Base-by-base conservation (phyloP, 495 filamentous ascomycete species). In the Acidiella bohemica region DNA sequence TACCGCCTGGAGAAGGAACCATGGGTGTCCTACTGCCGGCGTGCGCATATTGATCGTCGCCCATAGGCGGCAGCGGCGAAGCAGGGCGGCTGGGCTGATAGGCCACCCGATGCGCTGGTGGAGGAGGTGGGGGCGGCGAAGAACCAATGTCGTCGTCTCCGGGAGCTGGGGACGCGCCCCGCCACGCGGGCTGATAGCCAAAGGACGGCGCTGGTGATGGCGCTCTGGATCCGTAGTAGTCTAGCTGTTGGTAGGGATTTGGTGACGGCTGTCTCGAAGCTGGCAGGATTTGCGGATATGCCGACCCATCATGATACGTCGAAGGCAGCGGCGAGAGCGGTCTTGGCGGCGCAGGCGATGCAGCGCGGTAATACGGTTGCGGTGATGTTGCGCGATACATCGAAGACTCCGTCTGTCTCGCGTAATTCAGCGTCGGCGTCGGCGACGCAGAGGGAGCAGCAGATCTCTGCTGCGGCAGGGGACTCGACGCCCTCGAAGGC, bases 1-100 rank as follows among this genome's bases (percentile, higher is more conserved):
- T 67, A 1, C 62, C 28, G 65, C 69, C 36, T 3, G 60, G 76
- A 3, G 80, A 82, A 10, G 72, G 75, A 10, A 77, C 75, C 12
- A 56, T 58, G 5, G 77, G 77, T 3, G 75, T 78, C 38, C 70
- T 63, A 32, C 72, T 67, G 18, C 62, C 29, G 16, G 29, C 28
- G 9, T 32, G 28, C 8, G 35, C 18, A 16, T 41, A 32, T 8
- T 25, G 20, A 13, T 34, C 39, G 8, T 45, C 26, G 2, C 51
- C 41, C 28, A 54, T 39, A 20, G 51, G 53, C 2, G 50, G 50
- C 24, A 56, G 53, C 11, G 51, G 47, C 17, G 53, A 61, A 1
- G 55, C 57, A n/a, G 58, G 42, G 43, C 50, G 34, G 28, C 39
- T 53, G 3, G 44, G 59, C 27, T 57, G 53, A 33, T 63, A 63